Conservation (phyloP, 306 rosid genomes). For the Cyamopsis tetragonoloba region DNA sequence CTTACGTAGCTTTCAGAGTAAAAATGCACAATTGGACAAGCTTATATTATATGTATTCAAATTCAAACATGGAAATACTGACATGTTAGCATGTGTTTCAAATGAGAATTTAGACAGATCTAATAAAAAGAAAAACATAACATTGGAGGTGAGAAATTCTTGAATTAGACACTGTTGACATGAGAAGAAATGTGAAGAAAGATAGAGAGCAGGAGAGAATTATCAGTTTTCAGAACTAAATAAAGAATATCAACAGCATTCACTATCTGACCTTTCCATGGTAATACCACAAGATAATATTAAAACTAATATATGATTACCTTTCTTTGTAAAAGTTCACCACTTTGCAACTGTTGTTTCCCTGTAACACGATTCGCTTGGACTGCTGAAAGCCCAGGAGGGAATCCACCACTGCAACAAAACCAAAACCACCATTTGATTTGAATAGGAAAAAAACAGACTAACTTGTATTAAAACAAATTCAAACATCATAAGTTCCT, state of each 20-base stretch:
- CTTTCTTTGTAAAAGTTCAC: slow-evolving; percentile 64
- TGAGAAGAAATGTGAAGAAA: background rate
- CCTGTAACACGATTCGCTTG: slow-evolving; percentile 75
- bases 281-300: slow-evolving; percentile 17
- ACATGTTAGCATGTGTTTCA: background rate
- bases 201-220: slow-evolving; percentile 7
- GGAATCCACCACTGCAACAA: slow-evolving; percentile 56
- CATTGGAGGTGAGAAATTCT: background rate
- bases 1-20: slow-evolving; percentile 9
- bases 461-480: background rate
- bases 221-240: slow-evolving; percentile 10
- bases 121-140: background rate
- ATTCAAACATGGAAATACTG: slow-evolving; percentile 14
- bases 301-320: slow-evolving; percentile 32
- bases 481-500: slow-evolving; percentile 26
- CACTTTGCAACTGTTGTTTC: slow-evolving; percentile 57
- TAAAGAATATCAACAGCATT: slow-evolving; percentile 13
- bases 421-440: slow-evolving; percentile 28
- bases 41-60: background rate
- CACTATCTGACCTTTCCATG: slow-evolving; percentile 19
- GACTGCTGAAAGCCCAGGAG: slow-evolving; percentile 81
- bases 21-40: slow-evolving; percentile 12
- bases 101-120: slow-evolving; percentile 16
- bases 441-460: slow-evolving; percentile 6
- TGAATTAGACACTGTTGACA: background rate